Base-by-base conservation (phyloP, 768 basidiomycete species). In the Cystobasidium onofrii region DNA sequence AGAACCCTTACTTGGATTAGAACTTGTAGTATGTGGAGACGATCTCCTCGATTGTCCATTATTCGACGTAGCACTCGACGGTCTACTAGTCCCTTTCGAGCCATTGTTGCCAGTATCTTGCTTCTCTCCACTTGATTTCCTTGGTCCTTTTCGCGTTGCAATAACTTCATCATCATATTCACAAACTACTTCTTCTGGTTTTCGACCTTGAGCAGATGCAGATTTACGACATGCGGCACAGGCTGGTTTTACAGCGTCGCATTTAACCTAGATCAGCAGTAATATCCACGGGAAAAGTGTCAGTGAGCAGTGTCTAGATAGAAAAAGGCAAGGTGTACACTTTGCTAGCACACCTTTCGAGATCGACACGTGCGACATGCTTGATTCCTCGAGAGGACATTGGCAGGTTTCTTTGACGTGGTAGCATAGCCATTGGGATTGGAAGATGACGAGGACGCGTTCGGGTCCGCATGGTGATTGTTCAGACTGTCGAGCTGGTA, bases 351-450 rank as follows among this genome's bases (percentile, higher is more conserved):
- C 17, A 73, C 72, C 50, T 73, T 73, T 6, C 72, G 64, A 44
- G 23, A 41, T 9, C 72, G 36, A 41, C 72, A 73, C 34, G 72
- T 73, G 23, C 72, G 41, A 44, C 72, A 73, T 34, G 72, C 72
- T 36, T 44, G 50, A 62, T 65, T 65, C 6, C 72, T 23, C 2
- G 72, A 65, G 9, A 73, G 61, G 18, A 66, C 34, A 25, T 46
- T 39, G 9, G n/a, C 31, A 31, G 15, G 62, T 62, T 73, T 52
- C 50, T 39, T 72, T 63, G 10, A 10, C 31, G 70, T 69, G 25
- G 66, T n/a, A 27, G 66, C 6, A 13, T n/a, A 12, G 25, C 4
- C 7, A 20, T n/a, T 54, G 52, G 52, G 27, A 54, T n/a, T 6
- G n/a, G 52, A 54, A 6, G 52, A 29, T 15, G 57, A 15, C 4